Percentiles rank a stretch among this genome's conserved stretches.
Conservation (phyloP, 139 green algal genomes). For the Volvox africanus region DNA sequence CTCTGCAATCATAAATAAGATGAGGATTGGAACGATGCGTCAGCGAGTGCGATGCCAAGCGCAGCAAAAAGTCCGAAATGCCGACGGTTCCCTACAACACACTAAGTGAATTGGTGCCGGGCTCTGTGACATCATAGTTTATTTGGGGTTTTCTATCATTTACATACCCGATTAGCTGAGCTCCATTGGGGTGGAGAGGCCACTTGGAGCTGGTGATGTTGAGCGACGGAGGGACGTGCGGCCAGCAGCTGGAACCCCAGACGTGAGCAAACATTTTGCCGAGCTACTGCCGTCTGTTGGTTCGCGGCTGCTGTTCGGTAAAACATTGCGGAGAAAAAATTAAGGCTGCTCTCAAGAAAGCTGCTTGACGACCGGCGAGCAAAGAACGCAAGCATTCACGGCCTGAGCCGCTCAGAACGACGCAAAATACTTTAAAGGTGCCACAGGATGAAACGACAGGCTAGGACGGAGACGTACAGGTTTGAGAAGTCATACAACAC, state of each 20-base stretch:
- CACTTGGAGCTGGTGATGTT: not conserved
- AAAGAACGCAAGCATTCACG: constrained; percentile 30
- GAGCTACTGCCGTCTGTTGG: not conserved
- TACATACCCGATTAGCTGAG: not conserved
- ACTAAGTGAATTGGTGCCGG: not conserved
- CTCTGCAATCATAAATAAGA: not conserved
- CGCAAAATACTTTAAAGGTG: not conserved
- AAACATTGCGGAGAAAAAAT: constrained; percentile 25
- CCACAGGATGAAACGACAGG: not conserved
- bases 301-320: not conserved
- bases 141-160: too few relatives aligned
- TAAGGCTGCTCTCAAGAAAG: constrained; percentile 2
- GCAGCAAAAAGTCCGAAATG: not conserved
- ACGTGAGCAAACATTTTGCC: not conserved
- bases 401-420: not conserved
- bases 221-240: too few relatives aligned
- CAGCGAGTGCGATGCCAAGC: not conserved
- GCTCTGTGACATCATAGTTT: too few relatives aligned
- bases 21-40: not conserved
- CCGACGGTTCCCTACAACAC: not conserved
- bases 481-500: not conserved
- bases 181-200: not conserved
- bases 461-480: not conserved
- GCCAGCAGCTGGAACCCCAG: not conserved
- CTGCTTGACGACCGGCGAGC: not conserved